A percentile compares a stretch with the other conserved stretches of the same genome.
Evolutionary conservation across 1,284 basidiomycete species (phyloP).

Genomic region (Tilletia horrida): DNA sequence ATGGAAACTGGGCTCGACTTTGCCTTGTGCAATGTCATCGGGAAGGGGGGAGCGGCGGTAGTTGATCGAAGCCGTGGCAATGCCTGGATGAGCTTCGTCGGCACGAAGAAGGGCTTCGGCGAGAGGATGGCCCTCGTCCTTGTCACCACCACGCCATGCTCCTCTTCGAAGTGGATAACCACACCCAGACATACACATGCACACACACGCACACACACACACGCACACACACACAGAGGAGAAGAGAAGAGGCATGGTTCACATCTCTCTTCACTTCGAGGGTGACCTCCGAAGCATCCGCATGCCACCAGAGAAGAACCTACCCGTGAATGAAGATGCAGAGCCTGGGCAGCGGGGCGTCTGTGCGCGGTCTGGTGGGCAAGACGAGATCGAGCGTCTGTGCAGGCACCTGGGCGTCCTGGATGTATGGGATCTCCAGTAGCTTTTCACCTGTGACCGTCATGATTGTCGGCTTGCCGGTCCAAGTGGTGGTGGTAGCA

Average conservation of each 20-base stretch:
- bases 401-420: background rate
- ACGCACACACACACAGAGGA: too few species aligned
- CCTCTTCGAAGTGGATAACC: too few species aligned
- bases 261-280: background rate
- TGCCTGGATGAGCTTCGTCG: background rate
- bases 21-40: too few species aligned
- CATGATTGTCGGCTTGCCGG: too few species aligned
- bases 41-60: conserved; percentile 1
- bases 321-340: background rate
- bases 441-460: background rate
- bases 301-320: too few species aligned
- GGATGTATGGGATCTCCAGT: background rate
- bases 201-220: background rate
- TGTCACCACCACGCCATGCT: conserved; percentile 9
- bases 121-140: conserved; percentile 5
- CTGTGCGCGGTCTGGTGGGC: background rate
- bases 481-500: too few species aligned
- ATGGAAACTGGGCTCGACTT: conserved; percentile 7
- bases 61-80: conserved; percentile 9
- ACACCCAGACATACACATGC: background rate
- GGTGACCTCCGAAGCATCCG: too few species aligned
- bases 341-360: background rate
- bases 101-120: background rate
- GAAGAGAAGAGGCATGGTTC: too few species aligned
- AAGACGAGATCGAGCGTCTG: background rate